These are phyloP conservation scores for Acer saccharum DNA, from an alignment of 345 rosid species.

Conservation along the genomic window DNA sequence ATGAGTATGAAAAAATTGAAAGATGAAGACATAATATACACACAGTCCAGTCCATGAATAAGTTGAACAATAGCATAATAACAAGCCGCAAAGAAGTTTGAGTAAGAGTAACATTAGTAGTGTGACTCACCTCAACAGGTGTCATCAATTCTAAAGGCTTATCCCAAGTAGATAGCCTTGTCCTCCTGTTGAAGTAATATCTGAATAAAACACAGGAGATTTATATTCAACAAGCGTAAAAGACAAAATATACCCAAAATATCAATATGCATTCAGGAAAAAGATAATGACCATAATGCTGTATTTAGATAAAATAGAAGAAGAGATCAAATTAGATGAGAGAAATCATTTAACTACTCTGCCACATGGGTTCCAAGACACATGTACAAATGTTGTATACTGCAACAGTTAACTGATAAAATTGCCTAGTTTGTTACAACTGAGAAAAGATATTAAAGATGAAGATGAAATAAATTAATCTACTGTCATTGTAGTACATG, in stretches of 20 bases:
- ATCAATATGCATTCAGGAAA: constrained; percentile 7
- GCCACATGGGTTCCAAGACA: background rate
- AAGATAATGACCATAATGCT: background rate
- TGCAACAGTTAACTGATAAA: background rate
- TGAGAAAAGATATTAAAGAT: background rate
- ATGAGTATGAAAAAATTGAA: background rate
- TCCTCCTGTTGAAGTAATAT: constrained; percentile 84
- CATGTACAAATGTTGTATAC: background rate
- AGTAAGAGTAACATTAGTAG: constrained; percentile 3
- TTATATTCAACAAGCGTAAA: constrained; percentile 11
- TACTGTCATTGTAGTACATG: background rate
- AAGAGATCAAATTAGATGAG: background rate
- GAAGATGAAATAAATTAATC: background rate
- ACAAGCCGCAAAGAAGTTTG: constrained; percentile 5
- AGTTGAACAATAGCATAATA: background rate
- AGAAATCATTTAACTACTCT: background rate
- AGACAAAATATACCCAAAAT: background rate
- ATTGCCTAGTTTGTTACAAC: background rate
- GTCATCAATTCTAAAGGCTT: constrained; percentile 96
- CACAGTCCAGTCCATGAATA: background rate
- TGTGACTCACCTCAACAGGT: constrained; percentile 72
- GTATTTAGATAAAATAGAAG: background rate
- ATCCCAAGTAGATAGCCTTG: constrained; percentile 86
- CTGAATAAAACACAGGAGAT: constrained; percentile 39
- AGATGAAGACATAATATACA: background rate